These are phyloP conservation scores for Calocera cornea DNA, from an alignment of 768 basidiomycete species.

Conservation along the genomic window DNA sequence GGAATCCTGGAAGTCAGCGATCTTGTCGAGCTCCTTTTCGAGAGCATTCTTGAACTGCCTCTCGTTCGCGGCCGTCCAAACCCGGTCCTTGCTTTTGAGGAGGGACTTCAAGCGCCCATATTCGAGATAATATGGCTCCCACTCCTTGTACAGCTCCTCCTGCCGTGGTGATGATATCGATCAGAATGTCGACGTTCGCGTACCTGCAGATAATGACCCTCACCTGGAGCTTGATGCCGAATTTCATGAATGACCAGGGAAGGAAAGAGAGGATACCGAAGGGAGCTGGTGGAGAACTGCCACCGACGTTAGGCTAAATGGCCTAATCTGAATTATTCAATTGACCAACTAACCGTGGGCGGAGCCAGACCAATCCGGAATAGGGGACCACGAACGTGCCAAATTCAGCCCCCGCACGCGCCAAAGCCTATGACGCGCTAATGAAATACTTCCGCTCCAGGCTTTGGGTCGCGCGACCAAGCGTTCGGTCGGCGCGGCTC, in stretches of 20 bases:
- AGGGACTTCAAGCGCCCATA: conserved; percentile 80
- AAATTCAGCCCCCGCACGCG: neutral
- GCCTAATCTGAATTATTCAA: neutral
- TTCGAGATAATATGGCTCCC: conserved; percentile 81
- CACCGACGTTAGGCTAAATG: conserved; percentile 1
- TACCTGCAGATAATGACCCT: neutral
- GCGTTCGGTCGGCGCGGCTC: neutral
- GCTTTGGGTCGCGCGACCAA: neutral
- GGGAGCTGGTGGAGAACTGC: neutral
- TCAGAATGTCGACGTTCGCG: neutral
- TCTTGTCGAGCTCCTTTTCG: conserved; percentile 80
- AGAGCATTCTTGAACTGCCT: conserved; percentile 64
- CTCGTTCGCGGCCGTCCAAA: conserved; percentile 73
- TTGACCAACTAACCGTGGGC: neutral
- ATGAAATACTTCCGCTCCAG: neutral
- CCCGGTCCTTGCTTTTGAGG: conserved; percentile 42
- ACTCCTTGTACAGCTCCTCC: conserved; percentile 79
- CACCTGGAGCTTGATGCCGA: conserved; percentile 1
- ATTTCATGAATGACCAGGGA: neutral
- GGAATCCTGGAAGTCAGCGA: conserved; percentile 80
- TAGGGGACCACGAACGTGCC: conserved; percentile 3
- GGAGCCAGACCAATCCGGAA: neutral
- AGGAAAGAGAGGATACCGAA: neutral
- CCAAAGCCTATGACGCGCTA: neutral
- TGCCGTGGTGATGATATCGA: conserved; percentile 20